Base-by-base conservation (phyloP, 2,329 filamentous ascomycete species). In the Ophiostoma sp. region DNA sequence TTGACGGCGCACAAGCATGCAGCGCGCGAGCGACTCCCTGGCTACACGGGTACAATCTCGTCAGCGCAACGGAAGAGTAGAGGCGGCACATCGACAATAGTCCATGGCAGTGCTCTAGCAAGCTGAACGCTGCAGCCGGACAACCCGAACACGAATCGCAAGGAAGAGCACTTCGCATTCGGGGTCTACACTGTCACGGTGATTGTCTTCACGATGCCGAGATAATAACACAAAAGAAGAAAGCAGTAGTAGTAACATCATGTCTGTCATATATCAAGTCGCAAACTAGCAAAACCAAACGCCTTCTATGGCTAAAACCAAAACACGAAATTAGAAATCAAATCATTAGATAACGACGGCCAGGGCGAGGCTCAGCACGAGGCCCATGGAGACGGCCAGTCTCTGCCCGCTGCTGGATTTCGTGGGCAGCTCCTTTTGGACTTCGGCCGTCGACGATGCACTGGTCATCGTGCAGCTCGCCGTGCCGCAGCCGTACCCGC, bases 401-500 rank as follows among this genome's bases (percentile, higher is more conserved):
- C 3, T 38, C 14, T 60, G 45, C 18, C 66, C 52, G 6, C 55
- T 49, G 66, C 66, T 67, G 40, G 40, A 18, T 4, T 18, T 58
- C 16, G 72, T 72, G 0, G 84, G 83, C n/a, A 81, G 74, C 73
- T 80, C 78, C 76, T 87, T 87, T 72, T 83, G 81, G 66, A 87
- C 81, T 41, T 83, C 85, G 6, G 79, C 83, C n/a, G 85, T 88
- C 63, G 81, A 80, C 7, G 81, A 82, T 7, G 78, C 81, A 65
- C 79, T 80, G 52, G 76, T 76, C 5, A 86, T 83, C 42, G 87
- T 88, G 78, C 92, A 96, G 76, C 88, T 92, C 36, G 84, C 85
- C 27, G 83, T 82, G 0, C 90, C 92, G 77, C 92, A 96, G 3
- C 77, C 78, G 76, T 89, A 96, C 1, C 91, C 91, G 58, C 79